Percentiles rank a stretch among this genome's conserved stretches.
Evolutionary conservation across 176 grass and related monocot species (phyloP).

Genomic region (Microstegium vimineum): DNA sequence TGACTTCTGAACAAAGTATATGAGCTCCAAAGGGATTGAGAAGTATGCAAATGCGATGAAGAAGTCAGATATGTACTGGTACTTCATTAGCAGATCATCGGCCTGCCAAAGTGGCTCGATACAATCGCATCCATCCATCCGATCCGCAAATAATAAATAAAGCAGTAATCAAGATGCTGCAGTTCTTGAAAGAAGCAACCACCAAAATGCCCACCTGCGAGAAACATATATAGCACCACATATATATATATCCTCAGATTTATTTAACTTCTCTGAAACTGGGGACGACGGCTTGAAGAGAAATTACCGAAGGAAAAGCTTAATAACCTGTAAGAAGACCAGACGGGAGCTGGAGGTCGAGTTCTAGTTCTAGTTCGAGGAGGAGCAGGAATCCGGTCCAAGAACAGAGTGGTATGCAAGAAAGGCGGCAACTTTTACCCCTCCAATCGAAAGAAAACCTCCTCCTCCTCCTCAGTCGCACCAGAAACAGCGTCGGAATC

Average conservation of each 20-base stretch:
- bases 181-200: slow-evolving; percentile 21
- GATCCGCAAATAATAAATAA: no score
- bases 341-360: not conserved
- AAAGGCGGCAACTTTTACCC: not conserved
- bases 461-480: not conserved
- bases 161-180: not conserved
- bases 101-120: slow-evolving; percentile 73
- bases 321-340: slow-evolving; percentile 1
- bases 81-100: slow-evolving; percentile 89
- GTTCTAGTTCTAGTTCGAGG: not conserved
- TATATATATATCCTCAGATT: not conserved
- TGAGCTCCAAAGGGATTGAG: slow-evolving; percentile 90
- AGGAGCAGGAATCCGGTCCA: not conserved
- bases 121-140: slow-evolving; percentile 84
- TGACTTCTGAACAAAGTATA: slow-evolving; percentile 88
- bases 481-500: not conserved
- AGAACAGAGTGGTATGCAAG: slow-evolving; percentile 17
- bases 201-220: slow-evolving; percentile 16
- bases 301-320: not conserved
- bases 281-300: not conserved
- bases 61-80: slow-evolving; percentile 97
- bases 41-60: slow-evolving; percentile 86
- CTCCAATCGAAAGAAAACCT: not conserved
- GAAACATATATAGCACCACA: slow-evolving; percentile 1
- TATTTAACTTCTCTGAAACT: not conserved